phyloP scores from a whole-genome alignment of 768 basidiomycete genomes.

The Fomitopsis pulvina region DNA sequence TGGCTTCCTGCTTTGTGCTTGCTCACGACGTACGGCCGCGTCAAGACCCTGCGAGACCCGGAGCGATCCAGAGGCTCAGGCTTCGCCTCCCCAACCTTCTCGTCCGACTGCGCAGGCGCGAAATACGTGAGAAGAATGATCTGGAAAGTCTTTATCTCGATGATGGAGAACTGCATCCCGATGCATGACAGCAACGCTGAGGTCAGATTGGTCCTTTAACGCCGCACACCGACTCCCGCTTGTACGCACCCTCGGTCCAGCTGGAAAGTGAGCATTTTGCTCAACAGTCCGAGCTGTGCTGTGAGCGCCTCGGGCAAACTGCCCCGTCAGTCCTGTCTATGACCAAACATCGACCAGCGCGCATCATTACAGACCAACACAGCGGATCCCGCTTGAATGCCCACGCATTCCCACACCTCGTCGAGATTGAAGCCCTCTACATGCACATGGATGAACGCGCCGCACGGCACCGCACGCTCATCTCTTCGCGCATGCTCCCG shows the following conservation, averaged over 20 bases:
- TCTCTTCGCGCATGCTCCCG: slow-evolving; percentile 35
- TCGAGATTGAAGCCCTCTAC: slow-evolving; percentile 78
- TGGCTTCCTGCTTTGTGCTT: slow-evolving; percentile 23
- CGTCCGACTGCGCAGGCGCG: slow-evolving; percentile 67
- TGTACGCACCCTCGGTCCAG: slow-evolving; percentile 74
- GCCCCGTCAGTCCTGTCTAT: slow-evolving; percentile 79
- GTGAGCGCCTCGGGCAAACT: slow-evolving; percentile 61
- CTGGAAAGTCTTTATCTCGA: slow-evolving; percentile 76
- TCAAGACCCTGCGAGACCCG: slow-evolving; percentile 13
- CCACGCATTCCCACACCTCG: slow-evolving; percentile 83
- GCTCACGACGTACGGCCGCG: slow-evolving; percentile 23
- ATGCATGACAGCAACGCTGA: slow-evolving; percentile 92
- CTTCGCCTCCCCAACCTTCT: slow-evolving; percentile 75
- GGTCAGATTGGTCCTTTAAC: no score
- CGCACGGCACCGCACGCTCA: slow-evolving; percentile 53
- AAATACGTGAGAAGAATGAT: slow-evolving; percentile 67
- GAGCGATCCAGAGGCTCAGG: slow-evolving; percentile 25
- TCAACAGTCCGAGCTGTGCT: slow-evolving; percentile 63
- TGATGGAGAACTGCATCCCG: slow-evolving; percentile 74
- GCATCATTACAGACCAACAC: neutral
- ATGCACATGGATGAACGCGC: slow-evolving; percentile 70
- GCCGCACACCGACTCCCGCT: no score
- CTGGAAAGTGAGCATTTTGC: slow-evolving; percentile 68
- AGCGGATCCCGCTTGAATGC: slow-evolving; percentile 53
- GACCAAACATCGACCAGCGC: neutral